Evolutionary conservation across 495 filamentous ascomycete species (phyloP).

Genomic region (Xylaria palmicola): DNA sequence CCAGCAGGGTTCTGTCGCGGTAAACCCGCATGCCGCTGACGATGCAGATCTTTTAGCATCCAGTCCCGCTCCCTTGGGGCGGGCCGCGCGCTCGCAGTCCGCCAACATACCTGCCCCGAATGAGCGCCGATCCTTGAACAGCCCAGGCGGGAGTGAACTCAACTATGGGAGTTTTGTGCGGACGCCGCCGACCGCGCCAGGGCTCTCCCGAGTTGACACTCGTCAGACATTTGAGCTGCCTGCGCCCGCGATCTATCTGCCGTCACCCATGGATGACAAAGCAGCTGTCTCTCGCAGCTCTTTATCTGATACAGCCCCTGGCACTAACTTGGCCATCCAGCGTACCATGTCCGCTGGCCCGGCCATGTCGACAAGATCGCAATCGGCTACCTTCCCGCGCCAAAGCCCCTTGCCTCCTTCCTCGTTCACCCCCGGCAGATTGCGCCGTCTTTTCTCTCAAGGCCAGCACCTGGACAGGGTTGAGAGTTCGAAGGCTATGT

Average conservation of each 20-base stretch:
- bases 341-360: constrained; percentile 20
- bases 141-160: constrained; percentile 29
- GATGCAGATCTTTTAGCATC: constrained; percentile 22
- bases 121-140: constrained; percentile 35
- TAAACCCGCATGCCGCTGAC: constrained; percentile 9
- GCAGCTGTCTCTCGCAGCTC: not conserved
- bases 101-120: constrained; percentile 27
- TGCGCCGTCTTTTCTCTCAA: constrained; percentile 28
- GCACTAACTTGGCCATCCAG: constrained; percentile 2
- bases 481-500: constrained; percentile 18
- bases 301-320: not conserved
- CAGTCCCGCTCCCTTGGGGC: constrained; percentile 23
- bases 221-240: constrained; percentile 61
- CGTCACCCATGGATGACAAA: constrained; percentile 26
- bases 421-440: constrained; percentile 8
- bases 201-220: constrained; percentile 37
- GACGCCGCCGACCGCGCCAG: constrained; percentile 53
- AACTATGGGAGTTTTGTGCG: constrained; percentile 77
- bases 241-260: constrained; percentile 67
- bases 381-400: constrained; percentile 9
- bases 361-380: not conserved
- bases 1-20: constrained; percentile 18
- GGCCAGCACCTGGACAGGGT: constrained; percentile 15
- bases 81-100: constrained; percentile 12
- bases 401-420: constrained; percentile 4